Percentiles rank a stretch among this genome's conserved stretches.
Conservation (phyloP, 2,329 filamentous ascomycete genomes). For the Fusarium sp. region DNA sequence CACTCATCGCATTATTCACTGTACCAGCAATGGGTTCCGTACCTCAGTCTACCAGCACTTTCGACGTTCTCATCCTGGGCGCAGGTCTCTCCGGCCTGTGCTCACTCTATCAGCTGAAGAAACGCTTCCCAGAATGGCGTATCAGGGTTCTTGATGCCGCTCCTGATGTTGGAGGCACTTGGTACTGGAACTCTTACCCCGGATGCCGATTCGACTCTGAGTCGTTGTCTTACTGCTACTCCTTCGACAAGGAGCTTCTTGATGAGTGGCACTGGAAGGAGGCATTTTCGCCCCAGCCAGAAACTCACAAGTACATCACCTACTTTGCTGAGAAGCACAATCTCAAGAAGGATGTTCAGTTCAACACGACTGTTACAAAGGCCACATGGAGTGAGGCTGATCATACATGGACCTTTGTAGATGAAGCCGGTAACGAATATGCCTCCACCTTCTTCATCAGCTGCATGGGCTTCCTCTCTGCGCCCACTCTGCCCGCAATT, state of each 20-base stretch:
- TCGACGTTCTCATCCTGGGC: conserved; percentile 34
- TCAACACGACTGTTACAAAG: conserved; percentile 9
- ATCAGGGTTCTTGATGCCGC: conserved; percentile 32
- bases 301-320: conserved; percentile 53
- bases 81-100: conserved; percentile 50
- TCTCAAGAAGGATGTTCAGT: conserved; percentile 48
- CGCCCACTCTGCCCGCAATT: conserved; percentile 15
- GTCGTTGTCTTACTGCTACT: conserved; percentile 50
- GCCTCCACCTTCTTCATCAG: conserved; percentile 22
- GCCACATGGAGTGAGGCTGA: conserved; percentile 1
- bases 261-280: conserved; percentile 35
- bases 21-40: conserved; percentile 25
- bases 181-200: conserved; percentile 40
- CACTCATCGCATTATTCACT: not conserved
- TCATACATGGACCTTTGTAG: conserved; percentile 6
- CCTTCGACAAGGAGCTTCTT: conserved; percentile 29
- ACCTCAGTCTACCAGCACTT: not conserved
- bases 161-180: conserved; percentile 35
- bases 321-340: conserved; percentile 51
- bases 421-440: not conserved
- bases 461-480: conserved; percentile 24
- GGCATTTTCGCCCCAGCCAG: conserved; percentile 52
- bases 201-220: conserved; percentile 49
- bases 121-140: conserved; percentile 39
- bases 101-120: conserved; percentile 49